These are phyloP conservation scores for Pisolithus microcarpus DNA, from an alignment of 768 basidiomycete species.

Conservation along the genomic window DNA sequence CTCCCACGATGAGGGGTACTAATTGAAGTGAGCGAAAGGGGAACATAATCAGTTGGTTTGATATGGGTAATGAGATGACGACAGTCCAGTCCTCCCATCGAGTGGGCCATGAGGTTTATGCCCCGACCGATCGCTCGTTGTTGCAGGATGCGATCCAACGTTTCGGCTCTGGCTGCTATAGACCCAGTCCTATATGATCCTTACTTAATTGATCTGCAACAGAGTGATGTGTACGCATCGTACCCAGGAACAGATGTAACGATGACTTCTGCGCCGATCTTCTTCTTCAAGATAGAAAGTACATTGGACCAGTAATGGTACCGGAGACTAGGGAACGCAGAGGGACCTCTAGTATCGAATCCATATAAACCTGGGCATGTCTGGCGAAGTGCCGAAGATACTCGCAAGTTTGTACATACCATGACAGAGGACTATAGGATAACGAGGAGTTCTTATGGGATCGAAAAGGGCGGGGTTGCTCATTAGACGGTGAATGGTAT, in stretches of 20 bases:
- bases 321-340: slow-evolving; percentile 72
- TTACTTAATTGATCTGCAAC: neutral
- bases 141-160: slow-evolving; percentile 66
- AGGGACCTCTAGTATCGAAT: slow-evolving; percentile 84
- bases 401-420: slow-evolving; percentile 39
- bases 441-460: slow-evolving; percentile 71
- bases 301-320: slow-evolving; percentile 95
- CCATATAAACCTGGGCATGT: slow-evolving; percentile 73
- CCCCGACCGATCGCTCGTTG: slow-evolving; percentile 63
- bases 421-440: slow-evolving; percentile 94
- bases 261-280: slow-evolving; percentile 88
- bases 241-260: slow-evolving; percentile 92
- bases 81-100: slow-evolving; percentile 97
- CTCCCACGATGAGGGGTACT: slow-evolving; percentile 93
- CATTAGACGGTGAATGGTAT: slow-evolving; percentile 64
- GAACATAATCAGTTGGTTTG: slow-evolving; percentile 73
- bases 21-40: slow-evolving; percentile 81
- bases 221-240: slow-evolving; percentile 19
- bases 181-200: slow-evolving; percentile 71
- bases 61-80: slow-evolving; percentile 86
- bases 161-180: slow-evolving; percentile 70
- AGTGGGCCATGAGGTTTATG: slow-evolving; percentile 91
- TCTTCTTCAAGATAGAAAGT: slow-evolving; percentile 68
- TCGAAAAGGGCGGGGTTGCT: slow-evolving; percentile 71
- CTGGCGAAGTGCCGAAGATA: neutral